These are phyloP conservation scores for Colletotrichum incanum DNA, from an alignment of 2,329 filamentous ascomycete species.

Conservation along the genomic window DNA sequence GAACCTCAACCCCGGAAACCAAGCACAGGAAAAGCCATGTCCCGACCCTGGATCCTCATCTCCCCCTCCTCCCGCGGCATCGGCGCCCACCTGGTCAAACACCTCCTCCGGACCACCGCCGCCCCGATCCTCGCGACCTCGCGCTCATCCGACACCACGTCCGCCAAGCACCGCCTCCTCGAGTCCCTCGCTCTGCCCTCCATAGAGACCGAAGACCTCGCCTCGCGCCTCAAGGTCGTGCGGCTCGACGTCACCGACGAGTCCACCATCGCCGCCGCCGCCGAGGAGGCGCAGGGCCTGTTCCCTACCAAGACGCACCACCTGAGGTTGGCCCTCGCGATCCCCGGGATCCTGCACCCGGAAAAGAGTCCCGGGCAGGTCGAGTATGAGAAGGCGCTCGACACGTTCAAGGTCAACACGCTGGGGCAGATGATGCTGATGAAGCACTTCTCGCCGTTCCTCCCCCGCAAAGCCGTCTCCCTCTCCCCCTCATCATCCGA, in stretches of 20 bases:
- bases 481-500: slow-evolving; percentile 44
- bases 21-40: slow-evolving; percentile 51
- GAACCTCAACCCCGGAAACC: neutral
- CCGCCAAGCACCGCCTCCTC: slow-evolving; percentile 55
- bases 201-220: slow-evolving; percentile 41
- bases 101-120: slow-evolving; percentile 63
- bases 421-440: slow-evolving; percentile 82
- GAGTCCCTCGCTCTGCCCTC: slow-evolving; percentile 45
- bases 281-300: slow-evolving; percentile 62
- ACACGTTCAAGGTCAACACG: slow-evolving; percentile 81
- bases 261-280: slow-evolving; percentile 71
- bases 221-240: slow-evolving; percentile 58
- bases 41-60: slow-evolving; percentile 66
- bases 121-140: slow-evolving; percentile 65
- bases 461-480: slow-evolving; percentile 72
- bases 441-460: slow-evolving; percentile 80
- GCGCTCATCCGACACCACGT: slow-evolving; percentile 54
- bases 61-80: slow-evolving; percentile 65
- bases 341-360: slow-evolving; percentile 81
- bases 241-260: slow-evolving; percentile 72
- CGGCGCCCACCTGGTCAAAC: slow-evolving; percentile 64
- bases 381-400: slow-evolving; percentile 71
- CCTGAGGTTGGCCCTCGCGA: slow-evolving; percentile 77
- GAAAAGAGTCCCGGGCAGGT: slow-evolving; percentile 81
- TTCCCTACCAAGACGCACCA: slow-evolving; percentile 69